Percentiles rank a stretch among this genome's conserved stretches.
Conservation (phyloP, 768 basidiomycete genomes). For the Postia placenta region DNA sequence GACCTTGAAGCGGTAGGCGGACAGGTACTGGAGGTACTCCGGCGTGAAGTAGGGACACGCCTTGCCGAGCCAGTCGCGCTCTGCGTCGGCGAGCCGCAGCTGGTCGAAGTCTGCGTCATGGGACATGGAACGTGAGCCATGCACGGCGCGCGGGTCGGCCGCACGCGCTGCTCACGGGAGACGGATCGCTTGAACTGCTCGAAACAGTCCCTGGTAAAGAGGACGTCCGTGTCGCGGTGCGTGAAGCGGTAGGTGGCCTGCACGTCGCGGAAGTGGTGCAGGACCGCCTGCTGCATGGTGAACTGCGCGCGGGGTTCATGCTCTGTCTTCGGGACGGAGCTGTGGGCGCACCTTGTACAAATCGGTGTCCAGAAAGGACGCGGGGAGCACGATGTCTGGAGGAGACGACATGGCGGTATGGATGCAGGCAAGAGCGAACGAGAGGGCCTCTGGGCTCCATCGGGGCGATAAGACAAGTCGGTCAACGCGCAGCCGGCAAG, state of each 20-base stretch:
- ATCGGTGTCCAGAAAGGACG: slow-evolving; percentile 86
- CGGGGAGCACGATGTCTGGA: slow-evolving; percentile 15
- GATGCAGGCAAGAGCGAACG: not conserved
- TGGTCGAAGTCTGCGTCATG: slow-evolving; percentile 57
- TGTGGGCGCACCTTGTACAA: slow-evolving; percentile 70
- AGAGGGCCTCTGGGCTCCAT: no score
- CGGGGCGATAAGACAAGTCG: no score
- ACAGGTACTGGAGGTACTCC: slow-evolving; percentile 74
- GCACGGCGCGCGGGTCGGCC: no score
- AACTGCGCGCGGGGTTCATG: slow-evolving; percentile 42
- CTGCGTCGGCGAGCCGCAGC: slow-evolving; percentile 52
- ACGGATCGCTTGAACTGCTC: slow-evolving; percentile 52
- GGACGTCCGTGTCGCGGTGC: slow-evolving; percentile 59
- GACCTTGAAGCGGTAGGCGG: slow-evolving; percentile 63
- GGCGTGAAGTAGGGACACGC: slow-evolving; percentile 71
- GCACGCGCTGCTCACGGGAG: slow-evolving; percentile 53
- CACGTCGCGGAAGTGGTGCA: slow-evolving; percentile 68
- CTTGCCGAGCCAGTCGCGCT: slow-evolving; percentile 58
- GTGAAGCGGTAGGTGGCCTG: slow-evolving; percentile 75
- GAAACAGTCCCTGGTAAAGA: slow-evolving; percentile 63
- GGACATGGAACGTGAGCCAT: no score
- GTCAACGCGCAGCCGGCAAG: no score
- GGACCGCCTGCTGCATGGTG: slow-evolving; percentile 93
- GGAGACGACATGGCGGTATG: not conserved
- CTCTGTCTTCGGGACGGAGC: not conserved